phyloP scores from a whole-genome alignment of 441 rosid species.

The Adansonia rubrostipa region DNA sequence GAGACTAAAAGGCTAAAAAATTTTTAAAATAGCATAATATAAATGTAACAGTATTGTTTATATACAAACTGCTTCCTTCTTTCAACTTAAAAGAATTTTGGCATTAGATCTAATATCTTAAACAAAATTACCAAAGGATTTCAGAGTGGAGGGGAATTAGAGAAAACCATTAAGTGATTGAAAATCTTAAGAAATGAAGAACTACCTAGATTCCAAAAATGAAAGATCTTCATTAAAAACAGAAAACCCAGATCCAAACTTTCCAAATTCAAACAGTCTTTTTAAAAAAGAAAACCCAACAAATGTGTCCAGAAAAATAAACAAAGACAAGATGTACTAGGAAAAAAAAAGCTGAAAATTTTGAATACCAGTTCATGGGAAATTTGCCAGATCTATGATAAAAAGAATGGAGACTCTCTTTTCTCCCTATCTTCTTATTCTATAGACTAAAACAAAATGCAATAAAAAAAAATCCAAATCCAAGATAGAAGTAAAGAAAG shows the following conservation, averaged over 20 bases:
- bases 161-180: too few relatives aligned
- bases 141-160: too few relatives aligned
- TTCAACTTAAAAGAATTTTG: too few relatives aligned
- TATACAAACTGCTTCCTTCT: too few relatives aligned
- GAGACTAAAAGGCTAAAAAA: too few relatives aligned
- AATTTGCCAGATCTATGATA: slow-evolving; percentile 33
- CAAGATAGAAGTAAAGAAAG: not conserved
- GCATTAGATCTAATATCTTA: too few relatives aligned
- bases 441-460: not conserved
- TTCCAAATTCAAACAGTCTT: slow-evolving; percentile 23
- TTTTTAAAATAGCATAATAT: too few relatives aligned
- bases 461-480: slow-evolving; percentile 15
- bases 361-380: slow-evolving; percentile 31
- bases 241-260: slow-evolving; percentile 28
- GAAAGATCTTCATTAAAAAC: slow-evolving; percentile 36
- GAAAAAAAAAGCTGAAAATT: not conserved
- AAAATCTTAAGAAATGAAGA: slow-evolving; percentile 17
- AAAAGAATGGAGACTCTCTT: slow-evolving; percentile 1
- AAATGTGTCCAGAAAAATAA: slow-evolving; percentile 7
- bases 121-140: too few relatives aligned
- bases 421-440: not conserved
- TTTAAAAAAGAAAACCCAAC: slow-evolving; percentile 26
- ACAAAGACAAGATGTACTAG: slow-evolving; percentile 4
- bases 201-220: slow-evolving; percentile 26
- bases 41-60: too few relatives aligned